Base-by-base conservation (phyloP, 2,329 filamentous ascomycete genomes). In the Lecanicillium sp. region DNA sequence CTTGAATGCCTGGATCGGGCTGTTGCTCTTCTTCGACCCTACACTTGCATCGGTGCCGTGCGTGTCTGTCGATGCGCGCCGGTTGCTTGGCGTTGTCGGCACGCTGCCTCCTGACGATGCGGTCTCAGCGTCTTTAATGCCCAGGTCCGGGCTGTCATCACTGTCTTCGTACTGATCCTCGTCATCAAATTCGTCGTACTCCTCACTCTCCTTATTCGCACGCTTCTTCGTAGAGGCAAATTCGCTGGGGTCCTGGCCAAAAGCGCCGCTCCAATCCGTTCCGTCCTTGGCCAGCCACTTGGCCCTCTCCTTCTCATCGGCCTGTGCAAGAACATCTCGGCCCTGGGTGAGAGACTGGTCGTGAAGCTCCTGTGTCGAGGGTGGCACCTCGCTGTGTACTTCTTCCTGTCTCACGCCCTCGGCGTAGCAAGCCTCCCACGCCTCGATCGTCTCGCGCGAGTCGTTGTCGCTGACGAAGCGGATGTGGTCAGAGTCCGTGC, bases 361-460 rank as follows among this genome's bases (percentile, higher is more conserved):
- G 56, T 97, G 90, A 10, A 95, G 68, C 50, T 82, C 72, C 57
- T 84, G 77, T 0, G 90, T 72, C 10, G 75, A 64, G 1, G 80
- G 76, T 0, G 88, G 86, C 0, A 95, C 68, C 52, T 94, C 83
- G 17, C 79, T 73, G 9, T 74, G 66, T 1, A 96, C 87, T 19
- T 78, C 73, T 40, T 80, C 74, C 12, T 71, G 63, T 3, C 92
- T 79, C 0, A 95, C 86, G 11, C 90, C 90, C 59, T 97, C 89
- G 0, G 87, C 79, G 29, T 84, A 77, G 57, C 90, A 96, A 1
- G 88, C 86, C 59, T 96, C 88, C 87, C 89, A 97, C 0, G 84
- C 85, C 64, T 97, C 90, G 47, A 87, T 94, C 0, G 89, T 96
- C 66, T 97, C 92, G 22, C 90, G 81, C 2, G 84, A 82, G 56